Evolutionary conservation across 495 filamentous ascomycete species (phyloP).

Genomic region (Aspergillus biplanus): DNA sequence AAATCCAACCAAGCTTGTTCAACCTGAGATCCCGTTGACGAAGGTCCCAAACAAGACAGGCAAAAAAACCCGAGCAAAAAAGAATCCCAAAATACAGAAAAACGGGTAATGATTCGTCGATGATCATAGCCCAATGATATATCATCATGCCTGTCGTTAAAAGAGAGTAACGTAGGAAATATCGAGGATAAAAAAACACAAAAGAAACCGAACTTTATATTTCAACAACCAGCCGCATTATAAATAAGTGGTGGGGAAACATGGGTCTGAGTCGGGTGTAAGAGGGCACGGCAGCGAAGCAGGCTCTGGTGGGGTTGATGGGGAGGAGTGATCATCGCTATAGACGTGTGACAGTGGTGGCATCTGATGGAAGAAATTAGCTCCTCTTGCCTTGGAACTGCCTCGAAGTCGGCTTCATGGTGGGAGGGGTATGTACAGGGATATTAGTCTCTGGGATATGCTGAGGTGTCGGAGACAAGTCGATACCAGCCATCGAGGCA

Average conservation of each 20-base stretch:
- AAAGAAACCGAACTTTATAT: background rate
- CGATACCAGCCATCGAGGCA: slow-evolving; percentile 73
- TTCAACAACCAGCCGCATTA: slow-evolving; percentile 10
- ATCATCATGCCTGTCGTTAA: slow-evolving; percentile 24
- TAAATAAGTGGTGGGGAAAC: slow-evolving; percentile 35
- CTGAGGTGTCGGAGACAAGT: slow-evolving; percentile 56
- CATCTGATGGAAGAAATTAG: slow-evolving; percentile 61
- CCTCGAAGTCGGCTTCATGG: slow-evolving; percentile 51
- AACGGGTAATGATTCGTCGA: slow-evolving; percentile 16
- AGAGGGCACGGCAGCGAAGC: slow-evolving; percentile 42
- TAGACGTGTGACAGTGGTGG: slow-evolving; percentile 84
- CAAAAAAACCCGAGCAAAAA: background rate
- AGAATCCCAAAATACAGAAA: slow-evolving; percentile 3
- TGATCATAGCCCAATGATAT: slow-evolving; percentile 12
- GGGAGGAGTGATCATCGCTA: slow-evolving; percentile 72
- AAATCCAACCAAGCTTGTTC: background rate
- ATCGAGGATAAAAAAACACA: slow-evolving; percentile 13
- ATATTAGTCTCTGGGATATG: slow-evolving; percentile 35
- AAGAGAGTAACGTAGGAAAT: slow-evolving; percentile 14
- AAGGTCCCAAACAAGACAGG: background rate
- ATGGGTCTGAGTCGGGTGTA: slow-evolving; percentile 42
- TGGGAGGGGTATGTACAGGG: slow-evolving; percentile 50
- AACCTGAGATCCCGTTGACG: background rate
- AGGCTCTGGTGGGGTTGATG: slow-evolving; percentile 42
- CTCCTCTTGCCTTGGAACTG: slow-evolving; percentile 32